phyloP scores from a whole-genome alignment of 192 early-diverging fungal genomes.

The Rhizophagus clarus region DNA sequence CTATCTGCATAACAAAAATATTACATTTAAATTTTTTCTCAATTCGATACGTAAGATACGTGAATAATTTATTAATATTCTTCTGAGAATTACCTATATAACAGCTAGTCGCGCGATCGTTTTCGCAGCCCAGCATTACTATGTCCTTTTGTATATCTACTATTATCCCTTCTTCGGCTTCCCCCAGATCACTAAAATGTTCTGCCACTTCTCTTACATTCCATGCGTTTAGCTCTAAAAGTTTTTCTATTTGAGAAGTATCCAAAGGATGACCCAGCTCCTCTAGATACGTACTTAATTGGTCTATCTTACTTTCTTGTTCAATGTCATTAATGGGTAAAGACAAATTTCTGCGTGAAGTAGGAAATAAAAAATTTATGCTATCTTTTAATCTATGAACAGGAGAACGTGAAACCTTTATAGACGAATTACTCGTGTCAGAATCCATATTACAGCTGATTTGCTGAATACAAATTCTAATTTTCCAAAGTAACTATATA shows the following conservation, averaged over 20 bases:
- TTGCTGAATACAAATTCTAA: no score
- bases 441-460: not conserved
- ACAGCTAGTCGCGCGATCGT: slow-evolving; percentile 63
- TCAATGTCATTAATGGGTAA: not conserved
- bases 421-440: not conserved
- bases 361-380: not conserved
- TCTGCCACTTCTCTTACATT: slow-evolving; percentile 29
- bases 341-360: not conserved
- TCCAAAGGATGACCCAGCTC: slow-evolving; percentile 30
- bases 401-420: not conserved
- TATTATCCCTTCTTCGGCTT: slow-evolving; percentile 41
- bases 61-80: not conserved
- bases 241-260: not conserved
- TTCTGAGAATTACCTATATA: slow-evolving; percentile 59
- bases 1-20: slow-evolving; percentile 42
- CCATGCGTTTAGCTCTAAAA: slow-evolving; percentile 42
- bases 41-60: slow-evolving; percentile 7
- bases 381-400: not conserved
- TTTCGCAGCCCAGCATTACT: slow-evolving; percentile 55
- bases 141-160: slow-evolving; percentile 32
- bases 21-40: no score
- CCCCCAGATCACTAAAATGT: slow-evolving; percentile 36
- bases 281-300: slow-evolving; percentile 20
- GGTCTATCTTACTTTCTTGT: slow-evolving; percentile 30
- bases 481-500: no score